These are phyloP conservation scores for Starmera caribaea DNA, from an alignment of 805 yeast genomes.

Conservation along the genomic window DNA sequence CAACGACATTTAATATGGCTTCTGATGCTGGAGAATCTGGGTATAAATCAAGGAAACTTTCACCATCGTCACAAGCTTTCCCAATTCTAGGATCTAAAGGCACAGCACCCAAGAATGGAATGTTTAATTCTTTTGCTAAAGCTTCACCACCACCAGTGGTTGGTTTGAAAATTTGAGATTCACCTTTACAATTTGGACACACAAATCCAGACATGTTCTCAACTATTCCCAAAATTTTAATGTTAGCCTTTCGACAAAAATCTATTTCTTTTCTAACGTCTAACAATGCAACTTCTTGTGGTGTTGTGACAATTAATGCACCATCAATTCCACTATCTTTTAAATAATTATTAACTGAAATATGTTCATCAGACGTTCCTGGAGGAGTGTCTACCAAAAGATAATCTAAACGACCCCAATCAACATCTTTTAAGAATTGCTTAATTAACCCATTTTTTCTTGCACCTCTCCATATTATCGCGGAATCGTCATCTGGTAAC, in stretches of 20 bases:
- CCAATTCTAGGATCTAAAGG: slow-evolving; percentile 97
- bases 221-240: slow-evolving; percentile 78
- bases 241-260: slow-evolving; percentile 86
- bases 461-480: slow-evolving; percentile 96
- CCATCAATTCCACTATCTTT: slow-evolving; percentile 92
- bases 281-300: slow-evolving; percentile 91
- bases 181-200: slow-evolving; percentile 88
- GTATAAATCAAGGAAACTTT: slow-evolving; percentile 67
- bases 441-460: slow-evolving; percentile 90
- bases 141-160: slow-evolving; percentile 95
- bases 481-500: slow-evolving; percentile 89
- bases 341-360: slow-evolving; percentile 79
- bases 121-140: slow-evolving; percentile 66
- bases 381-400: slow-evolving; percentile 95
- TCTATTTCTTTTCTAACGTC: slow-evolving; percentile 96
- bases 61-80: slow-evolving; percentile 77
- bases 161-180: slow-evolving; percentile 82
- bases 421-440: slow-evolving; percentile 88
- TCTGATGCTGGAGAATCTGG: slow-evolving; percentile 91
- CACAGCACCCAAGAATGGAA: slow-evolving; percentile 82
- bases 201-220: slow-evolving; percentile 99
- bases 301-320: slow-evolving; percentile 90
- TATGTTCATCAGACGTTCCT: slow-evolving; percentile 96
- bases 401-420: slow-evolving; percentile 87
- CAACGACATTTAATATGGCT: slow-evolving; percentile 81